phyloP scores from a whole-genome alignment of 2,329 filamentous ascomycete species.

The Venturia aucupariae region DNA sequence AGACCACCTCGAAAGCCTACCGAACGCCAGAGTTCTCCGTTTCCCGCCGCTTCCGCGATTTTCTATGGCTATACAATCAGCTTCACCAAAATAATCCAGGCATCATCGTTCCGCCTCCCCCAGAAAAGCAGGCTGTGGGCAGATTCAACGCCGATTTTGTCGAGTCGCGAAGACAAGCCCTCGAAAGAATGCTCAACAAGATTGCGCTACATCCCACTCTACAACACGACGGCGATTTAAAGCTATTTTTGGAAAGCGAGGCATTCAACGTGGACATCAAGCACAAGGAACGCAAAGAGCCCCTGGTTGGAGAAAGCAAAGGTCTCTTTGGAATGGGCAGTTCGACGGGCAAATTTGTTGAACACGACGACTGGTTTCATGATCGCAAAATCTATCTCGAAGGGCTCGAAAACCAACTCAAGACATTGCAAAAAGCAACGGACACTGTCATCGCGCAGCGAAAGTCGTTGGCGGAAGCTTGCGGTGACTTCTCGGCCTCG shows the following conservation, averaged over 20 bases:
- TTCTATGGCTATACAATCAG: conserved; percentile 94
- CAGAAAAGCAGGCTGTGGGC: conserved; percentile 95
- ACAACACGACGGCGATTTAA: conserved; percentile 87
- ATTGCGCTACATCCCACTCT: conserved; percentile 79
- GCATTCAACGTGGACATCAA: conserved; percentile 94
- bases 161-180: conserved; percentile 77
- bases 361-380: conserved; percentile 99
- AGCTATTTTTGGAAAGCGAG: conserved; percentile 94
- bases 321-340: conserved; percentile 80
- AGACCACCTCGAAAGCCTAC: conserved; percentile 96
- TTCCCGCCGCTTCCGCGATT: conserved; percentile 88
- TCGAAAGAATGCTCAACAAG: conserved; percentile 98
- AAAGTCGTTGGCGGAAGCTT: conserved; percentile 87
- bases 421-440: conserved; percentile 83
- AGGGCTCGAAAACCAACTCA: conserved; percentile 83
- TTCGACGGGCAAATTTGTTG: conserved; percentile 73
- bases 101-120: conserved; percentile 87
- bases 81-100: conserved; percentile 92
- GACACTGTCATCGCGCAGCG: conserved; percentile 87
- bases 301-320: conserved; percentile 79
- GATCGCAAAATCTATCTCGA: conserved; percentile 93
- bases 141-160: conserved; percentile 96
- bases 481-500: conserved; percentile 85
- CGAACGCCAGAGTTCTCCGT: conserved; percentile 87
- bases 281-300: conserved; percentile 89